A percentile compares a stretch with the other conserved stretches of the same genome.
These are phyloP conservation scores for Aspergillus awamori DNA, from an alignment of 2,329 filamentous ascomycete species.

Conservation along the genomic window DNA sequence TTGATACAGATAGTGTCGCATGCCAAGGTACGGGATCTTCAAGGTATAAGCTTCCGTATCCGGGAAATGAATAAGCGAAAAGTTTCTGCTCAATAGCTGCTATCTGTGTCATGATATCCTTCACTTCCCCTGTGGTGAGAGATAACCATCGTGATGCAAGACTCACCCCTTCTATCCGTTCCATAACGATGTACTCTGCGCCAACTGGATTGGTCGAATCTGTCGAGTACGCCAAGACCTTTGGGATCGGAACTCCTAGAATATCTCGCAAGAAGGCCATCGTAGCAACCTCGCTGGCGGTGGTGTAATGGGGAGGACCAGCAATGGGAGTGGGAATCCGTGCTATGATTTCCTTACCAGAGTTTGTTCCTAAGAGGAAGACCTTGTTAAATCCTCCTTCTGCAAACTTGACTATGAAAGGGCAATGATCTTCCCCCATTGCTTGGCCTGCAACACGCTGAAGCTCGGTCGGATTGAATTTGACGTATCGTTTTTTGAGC, in stretches of 20 bases:
- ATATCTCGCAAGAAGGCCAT: constrained; percentile 30
- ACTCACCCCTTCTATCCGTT: constrained; percentile 39
- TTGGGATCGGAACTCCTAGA: constrained; percentile 41
- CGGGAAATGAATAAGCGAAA: constrained; percentile 32
- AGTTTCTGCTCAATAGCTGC: constrained; percentile 30
- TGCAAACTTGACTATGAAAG: constrained; percentile 24
- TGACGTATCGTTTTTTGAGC: constrained; percentile 27
- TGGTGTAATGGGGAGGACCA: constrained; percentile 30
- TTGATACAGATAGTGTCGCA: too few species aligned
- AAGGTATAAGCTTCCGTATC: constrained; percentile 32
- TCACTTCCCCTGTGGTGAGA: constrained; percentile 29
- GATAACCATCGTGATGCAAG: constrained; percentile 31
- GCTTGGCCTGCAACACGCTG: constrained; percentile 26
- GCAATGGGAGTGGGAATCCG: constrained; percentile 34
- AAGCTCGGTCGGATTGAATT: constrained; percentile 26
- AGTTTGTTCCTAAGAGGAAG: constrained; percentile 29
- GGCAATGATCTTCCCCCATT: constrained; percentile 25
- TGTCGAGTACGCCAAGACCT: constrained; percentile 40
- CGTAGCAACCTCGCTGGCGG: constrained; percentile 33
- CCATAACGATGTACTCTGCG: constrained; percentile 50
- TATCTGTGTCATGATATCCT: constrained; percentile 31
- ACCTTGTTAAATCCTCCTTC: constrained; percentile 35
- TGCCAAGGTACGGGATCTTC: too few species aligned
- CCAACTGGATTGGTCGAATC: constrained; percentile 41
- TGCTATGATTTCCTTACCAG: constrained; percentile 29